Base-by-base conservation (phyloP, 495 filamentous ascomycete species). In the Penicillium malachiteum region DNA sequence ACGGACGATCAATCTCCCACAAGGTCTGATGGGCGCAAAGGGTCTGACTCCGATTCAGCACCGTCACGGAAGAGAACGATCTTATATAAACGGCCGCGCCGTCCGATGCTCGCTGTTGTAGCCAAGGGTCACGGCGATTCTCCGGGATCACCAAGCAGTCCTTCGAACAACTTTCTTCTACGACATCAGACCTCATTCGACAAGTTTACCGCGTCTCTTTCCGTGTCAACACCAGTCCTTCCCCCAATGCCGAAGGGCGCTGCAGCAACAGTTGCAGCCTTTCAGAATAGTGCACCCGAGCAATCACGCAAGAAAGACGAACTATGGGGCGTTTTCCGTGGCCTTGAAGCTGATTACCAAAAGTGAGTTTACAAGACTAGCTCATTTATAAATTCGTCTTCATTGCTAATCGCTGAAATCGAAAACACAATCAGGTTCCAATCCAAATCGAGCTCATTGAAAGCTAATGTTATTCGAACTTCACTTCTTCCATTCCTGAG, bases 321-420 rank as follows among this genome's bases (percentile, higher is more conserved):
- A 54, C 78, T 97, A n/a, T 97, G 91, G 92, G 84, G 79, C 12
- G 79, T 86, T 31, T 98, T 96, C 59, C 85, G 88, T 31, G 80
- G 77, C 12, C 74, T 98, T 9, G 94, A 98, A 58, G 80, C 80
- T 26, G 95, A 97, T 58, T 94, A 83, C 65, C 81, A 87, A 58
- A 92, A 87, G 77, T 94, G 64, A 60, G 34, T 37, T 10, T 13
- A 37, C 12, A 37, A 37, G 21, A 26, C 21, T 26, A 4, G 21
- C 21, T 26, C 21, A 26, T 26, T 26, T 26, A 26, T 26, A 26
- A 26, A 26, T 26, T 26, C 21, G 21, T 26, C 21, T 26, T 26
- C 21, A 26, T 26, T 26, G 21, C 21, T 26, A 26, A 26, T 26
- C 4, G 4, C 21, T 26, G 21, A 26, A 26, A 26, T 26, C 21